Evolutionary conservation across 208 protist genomes (phyloP).

Genomic region (Crithidia sp.): DNA sequence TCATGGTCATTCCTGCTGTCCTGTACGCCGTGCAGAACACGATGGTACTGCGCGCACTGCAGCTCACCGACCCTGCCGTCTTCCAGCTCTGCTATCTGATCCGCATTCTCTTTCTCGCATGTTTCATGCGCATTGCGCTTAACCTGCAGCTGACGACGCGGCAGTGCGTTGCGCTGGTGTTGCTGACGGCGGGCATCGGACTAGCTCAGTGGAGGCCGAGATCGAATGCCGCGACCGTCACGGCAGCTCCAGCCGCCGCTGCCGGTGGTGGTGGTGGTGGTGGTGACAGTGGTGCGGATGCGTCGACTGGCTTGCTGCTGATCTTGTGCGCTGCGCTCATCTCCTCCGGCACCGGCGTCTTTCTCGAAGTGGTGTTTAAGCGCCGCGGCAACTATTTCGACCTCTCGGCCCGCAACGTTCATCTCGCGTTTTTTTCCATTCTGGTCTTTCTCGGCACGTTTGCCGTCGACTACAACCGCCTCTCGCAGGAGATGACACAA

Average conservation of each 20-base stretch:
- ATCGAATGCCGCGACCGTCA: neutral
- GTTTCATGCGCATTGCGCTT: constrained; percentile 32
- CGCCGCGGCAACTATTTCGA: neutral
- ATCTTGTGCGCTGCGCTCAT: constrained; percentile 27
- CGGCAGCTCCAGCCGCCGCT: neutral
- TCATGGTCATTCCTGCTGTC: constrained; percentile 42
- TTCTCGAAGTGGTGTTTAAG: constrained; percentile 61
- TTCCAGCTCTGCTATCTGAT: constrained; percentile 57
- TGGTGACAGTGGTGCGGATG: no score
- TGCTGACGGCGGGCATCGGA: constrained; percentile 4
- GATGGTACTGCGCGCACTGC: neutral
- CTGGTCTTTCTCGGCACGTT: constrained; percentile 7
- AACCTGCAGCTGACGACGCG: neutral
- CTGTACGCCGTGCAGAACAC: constrained; percentile 54
- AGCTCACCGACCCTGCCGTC: constrained; percentile 43
- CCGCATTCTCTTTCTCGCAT: constrained; percentile 46
- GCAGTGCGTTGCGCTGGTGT: neutral
- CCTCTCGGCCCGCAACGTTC: constrained; percentile 31
- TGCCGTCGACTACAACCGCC: neutral
- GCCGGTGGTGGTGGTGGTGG: neutral
- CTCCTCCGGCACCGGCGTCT: constrained; percentile 50
- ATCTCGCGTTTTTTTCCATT: constrained; percentile 33
- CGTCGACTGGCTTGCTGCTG: neutral
- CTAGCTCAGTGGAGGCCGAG: neutral
- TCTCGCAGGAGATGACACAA: neutral